Conservation (phyloP, 108 stramenopile species). For the Nitzschia palea region DNA sequence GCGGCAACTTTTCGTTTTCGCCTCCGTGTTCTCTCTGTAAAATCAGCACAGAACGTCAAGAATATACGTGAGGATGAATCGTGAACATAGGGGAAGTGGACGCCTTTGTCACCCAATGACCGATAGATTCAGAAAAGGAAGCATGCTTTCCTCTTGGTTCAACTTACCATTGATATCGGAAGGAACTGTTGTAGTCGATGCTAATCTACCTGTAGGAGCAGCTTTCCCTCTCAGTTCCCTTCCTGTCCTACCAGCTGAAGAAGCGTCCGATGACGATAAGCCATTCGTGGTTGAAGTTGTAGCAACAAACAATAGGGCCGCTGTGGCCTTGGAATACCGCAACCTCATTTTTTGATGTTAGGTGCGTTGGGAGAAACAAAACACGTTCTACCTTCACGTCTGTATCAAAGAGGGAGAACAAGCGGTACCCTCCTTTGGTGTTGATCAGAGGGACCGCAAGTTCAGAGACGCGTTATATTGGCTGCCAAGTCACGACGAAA, state of each 20-base stretch:
- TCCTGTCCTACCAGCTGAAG: background rate
- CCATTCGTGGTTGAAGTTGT: background rate
- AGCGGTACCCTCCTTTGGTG: too few species aligned
- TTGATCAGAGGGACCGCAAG: too few species aligned
- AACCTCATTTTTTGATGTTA: too few species aligned
- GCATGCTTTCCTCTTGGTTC: background rate
- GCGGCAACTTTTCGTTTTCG: constrained; percentile 8
- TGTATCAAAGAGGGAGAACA: too few species aligned
- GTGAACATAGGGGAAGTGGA: background rate
- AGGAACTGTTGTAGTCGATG: background rate
- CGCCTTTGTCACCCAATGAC: background rate
- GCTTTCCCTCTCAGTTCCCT: background rate
- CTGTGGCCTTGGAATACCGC: too few species aligned
- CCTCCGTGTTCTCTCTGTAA: background rate
- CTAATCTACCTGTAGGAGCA: background rate
- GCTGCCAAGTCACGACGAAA: too few species aligned
- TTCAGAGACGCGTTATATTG: too few species aligned
- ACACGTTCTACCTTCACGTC: too few species aligned
- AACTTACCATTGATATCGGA: background rate
- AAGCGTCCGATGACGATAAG: background rate
- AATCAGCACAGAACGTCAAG: too few species aligned
- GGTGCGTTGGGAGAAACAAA: too few species aligned
- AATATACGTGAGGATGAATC: background rate
- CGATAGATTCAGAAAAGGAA: background rate
- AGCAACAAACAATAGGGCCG: too few species aligned